phyloP scores from a whole-genome alignment of 441 rosid species.

The Gossypium schwendimanii region DNA sequence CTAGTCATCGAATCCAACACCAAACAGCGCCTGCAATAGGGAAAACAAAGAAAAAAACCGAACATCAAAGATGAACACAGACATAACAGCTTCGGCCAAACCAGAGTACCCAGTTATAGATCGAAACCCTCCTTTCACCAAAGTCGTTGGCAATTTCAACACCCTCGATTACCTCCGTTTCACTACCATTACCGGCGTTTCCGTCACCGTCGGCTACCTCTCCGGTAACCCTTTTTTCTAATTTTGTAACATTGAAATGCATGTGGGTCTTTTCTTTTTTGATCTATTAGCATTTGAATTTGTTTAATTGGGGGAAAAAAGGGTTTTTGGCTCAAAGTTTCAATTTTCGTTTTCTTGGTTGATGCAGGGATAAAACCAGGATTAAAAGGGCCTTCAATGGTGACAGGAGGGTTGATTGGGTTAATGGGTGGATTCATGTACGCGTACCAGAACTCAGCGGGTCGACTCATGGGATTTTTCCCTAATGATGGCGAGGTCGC shows the following conservation, averaged over 20 bases:
- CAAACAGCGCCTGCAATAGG: constrained; percentile 8
- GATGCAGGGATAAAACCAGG: constrained; percentile 77
- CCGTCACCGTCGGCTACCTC: constrained; percentile 94
- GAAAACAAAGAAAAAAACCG: background rate
- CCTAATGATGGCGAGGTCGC: constrained; percentile 86
- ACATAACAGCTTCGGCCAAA: constrained; percentile 53
- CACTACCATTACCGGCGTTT: constrained; percentile 68
- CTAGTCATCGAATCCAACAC: background rate
- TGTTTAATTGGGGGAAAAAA: background rate
- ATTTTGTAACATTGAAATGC: background rate
- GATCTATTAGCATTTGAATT: background rate
- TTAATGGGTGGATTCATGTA: constrained; percentile 98
- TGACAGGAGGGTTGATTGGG: constrained; percentile 90
- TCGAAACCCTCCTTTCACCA: constrained; percentile 70
- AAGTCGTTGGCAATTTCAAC: constrained; percentile 69
- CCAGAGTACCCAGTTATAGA: constrained; percentile 67
- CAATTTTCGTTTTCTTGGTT: background rate
- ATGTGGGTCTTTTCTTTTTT: background rate
- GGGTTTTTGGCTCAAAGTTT: background rate
- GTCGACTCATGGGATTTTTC: constrained; percentile 93
- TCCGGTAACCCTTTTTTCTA: constrained; percentile 40
- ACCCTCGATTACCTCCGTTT: constrained; percentile 80
- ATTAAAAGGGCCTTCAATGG: constrained; percentile 81
- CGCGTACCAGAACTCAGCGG: constrained; percentile 94
- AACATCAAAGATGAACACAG: constrained; percentile 54